Evolutionary conservation across 495 filamentous ascomycete species (phyloP).

Genomic region (Bacidia rubella): DNA sequence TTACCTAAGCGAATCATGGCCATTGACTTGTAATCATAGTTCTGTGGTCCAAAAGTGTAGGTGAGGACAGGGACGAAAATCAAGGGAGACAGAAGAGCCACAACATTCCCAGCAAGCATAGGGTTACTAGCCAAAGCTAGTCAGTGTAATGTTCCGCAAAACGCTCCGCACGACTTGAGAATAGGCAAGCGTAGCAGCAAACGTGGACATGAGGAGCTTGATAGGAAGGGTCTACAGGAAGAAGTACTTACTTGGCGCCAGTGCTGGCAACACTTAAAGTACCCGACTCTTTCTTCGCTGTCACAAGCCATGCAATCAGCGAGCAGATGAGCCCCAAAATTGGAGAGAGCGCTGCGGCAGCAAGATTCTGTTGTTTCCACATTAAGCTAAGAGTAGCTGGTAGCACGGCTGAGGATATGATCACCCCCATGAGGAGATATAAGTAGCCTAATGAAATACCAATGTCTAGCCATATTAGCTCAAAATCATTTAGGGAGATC

Average conservation of each 20-base stretch:
- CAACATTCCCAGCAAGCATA: constrained; percentile 79
- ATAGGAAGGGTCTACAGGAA: neutral
- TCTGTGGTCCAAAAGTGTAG: constrained; percentile 55
- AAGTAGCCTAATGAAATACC: constrained; percentile 62
- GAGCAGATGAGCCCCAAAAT: constrained; percentile 63
- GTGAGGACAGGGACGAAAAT: constrained; percentile 73
- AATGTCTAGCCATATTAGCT: constrained; percentile 21
- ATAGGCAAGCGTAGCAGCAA: neutral
- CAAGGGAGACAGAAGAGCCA: constrained; percentile 66
- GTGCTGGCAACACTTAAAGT: constrained; percentile 60
- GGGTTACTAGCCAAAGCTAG: constrained; percentile 58
- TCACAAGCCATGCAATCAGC: constrained; percentile 83
- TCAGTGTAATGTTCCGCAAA: neutral
- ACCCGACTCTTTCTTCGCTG: constrained; percentile 64
- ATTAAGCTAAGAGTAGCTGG: constrained; percentile 69
- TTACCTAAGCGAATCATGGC: constrained; percentile 69
- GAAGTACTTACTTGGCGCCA: constrained; percentile 49
- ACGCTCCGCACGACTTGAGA: neutral
- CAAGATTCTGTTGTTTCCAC: constrained; percentile 75
- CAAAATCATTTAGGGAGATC: constrained; percentile 4
- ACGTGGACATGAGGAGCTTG: constrained; percentile 4
- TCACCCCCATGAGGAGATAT: constrained; percentile 84
- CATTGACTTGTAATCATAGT: constrained; percentile 89
- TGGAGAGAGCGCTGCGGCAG: constrained; percentile 60
- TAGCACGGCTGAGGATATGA: constrained; percentile 75